A percentile compares a stretch with the other conserved stretches of the same genome.
phyloP scores from a whole-genome alignment of 1,284 basidiomycete species.

The Waitea zeae region DNA sequence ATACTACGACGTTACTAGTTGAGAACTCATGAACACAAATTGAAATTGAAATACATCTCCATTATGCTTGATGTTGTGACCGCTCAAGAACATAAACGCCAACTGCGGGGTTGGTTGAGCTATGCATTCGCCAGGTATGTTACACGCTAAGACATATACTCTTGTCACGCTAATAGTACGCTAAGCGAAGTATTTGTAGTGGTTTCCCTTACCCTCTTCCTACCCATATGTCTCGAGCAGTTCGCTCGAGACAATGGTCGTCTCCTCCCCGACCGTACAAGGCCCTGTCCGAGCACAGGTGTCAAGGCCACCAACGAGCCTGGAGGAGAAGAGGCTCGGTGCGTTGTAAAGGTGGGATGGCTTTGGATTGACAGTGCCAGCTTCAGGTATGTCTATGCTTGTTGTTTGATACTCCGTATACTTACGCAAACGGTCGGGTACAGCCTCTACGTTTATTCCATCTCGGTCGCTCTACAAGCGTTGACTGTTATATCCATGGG shows the following conservation, averaged over 20 bases:
- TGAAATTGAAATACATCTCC: too few relatives aligned
- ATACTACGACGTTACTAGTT: too few relatives aligned
- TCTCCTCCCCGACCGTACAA: constrained; percentile 38
- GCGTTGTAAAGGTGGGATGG: constrained; percentile 63
- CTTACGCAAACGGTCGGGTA: neutral
- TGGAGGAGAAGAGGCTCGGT: constrained; percentile 23
- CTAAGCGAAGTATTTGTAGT: constrained; percentile 70
- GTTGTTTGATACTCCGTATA: constrained; percentile 1
- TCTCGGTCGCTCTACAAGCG: constrained; percentile 75
- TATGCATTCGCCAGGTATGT: constrained; percentile 60
- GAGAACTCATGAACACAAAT: too few relatives aligned
- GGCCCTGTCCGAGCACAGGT: constrained; percentile 24
- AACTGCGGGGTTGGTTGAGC: constrained; percentile 53
- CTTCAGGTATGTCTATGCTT: constrained; percentile 51
- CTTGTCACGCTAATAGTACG: neutral
- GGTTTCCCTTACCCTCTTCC: constrained; percentile 63
- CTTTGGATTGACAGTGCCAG: constrained; percentile 75
- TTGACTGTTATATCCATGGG: constrained; percentile 84
- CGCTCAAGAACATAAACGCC: constrained; percentile 19
- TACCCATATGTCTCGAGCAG: constrained; percentile 70
- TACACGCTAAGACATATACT: constrained; percentile 1
- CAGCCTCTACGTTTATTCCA: constrained; percentile 76
- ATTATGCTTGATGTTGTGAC: too few relatives aligned
- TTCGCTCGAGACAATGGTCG: constrained; percentile 71
- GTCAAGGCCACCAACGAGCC: constrained; percentile 7